A percentile compares a stretch with the other conserved stretches of the same genome.
These are phyloP conservation scores for Pseudocohnilembus persalinus DNA, from an alignment of 169 alveolate genomes.

Conservation along the genomic window DNA sequence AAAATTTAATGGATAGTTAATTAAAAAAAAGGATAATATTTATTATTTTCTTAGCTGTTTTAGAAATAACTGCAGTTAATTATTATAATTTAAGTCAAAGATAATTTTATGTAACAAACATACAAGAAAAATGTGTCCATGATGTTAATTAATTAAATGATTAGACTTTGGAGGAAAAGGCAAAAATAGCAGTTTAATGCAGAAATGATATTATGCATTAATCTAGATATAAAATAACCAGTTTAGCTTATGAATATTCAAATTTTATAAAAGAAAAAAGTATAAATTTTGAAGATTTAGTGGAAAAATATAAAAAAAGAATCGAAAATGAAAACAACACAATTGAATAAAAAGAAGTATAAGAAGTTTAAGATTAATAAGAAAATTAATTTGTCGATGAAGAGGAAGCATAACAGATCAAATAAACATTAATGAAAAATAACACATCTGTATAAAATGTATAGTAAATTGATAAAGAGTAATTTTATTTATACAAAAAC, in stretches of 20 bases:
- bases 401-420: too few species aligned
- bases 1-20: background rate
- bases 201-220: background rate
- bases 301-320: too few species aligned
- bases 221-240: background rate
- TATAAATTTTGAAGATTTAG: too few species aligned
- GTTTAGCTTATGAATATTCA: background rate
- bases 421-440: too few species aligned
- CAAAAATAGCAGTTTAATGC: background rate
- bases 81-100: too few species aligned
- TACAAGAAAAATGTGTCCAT: background rate
- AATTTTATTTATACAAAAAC: too few species aligned
- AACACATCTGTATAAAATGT: too few species aligned
- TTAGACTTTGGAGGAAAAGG: background rate
- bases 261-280: background rate
- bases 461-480: too few species aligned
- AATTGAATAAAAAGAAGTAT: too few species aligned
- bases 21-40: background rate
- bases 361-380: too few species aligned
- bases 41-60: background rate
- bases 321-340: too few species aligned
- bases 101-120: background rate
- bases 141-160: background rate
- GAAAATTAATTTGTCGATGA: too few species aligned
- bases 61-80: background rate